These are phyloP conservation scores for Cydonia oblonga DNA, from an alignment of 331 rosid species.

Conservation along the genomic window DNA sequence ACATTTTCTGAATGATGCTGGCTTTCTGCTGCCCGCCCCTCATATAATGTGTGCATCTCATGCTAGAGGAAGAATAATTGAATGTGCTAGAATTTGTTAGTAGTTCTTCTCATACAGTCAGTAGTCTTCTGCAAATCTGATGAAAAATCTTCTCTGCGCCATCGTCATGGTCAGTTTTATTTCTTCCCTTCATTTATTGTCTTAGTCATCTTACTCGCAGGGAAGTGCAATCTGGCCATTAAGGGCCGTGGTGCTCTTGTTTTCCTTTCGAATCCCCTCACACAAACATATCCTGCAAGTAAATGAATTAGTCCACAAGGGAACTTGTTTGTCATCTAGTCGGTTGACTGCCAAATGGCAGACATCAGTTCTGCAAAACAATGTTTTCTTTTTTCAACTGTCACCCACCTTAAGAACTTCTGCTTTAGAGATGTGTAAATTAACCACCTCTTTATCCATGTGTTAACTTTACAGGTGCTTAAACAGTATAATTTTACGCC, in stretches of 20 bases:
- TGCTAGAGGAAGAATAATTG: slow-evolving; percentile 26
- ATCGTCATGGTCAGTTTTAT: background rate
- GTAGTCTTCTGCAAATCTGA: slow-evolving; percentile 19
- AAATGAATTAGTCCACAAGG: slow-evolving; percentile 12
- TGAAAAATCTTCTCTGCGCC: slow-evolving; percentile 19
- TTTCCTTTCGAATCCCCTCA: slow-evolving; percentile 73
- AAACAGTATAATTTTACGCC: background rate
- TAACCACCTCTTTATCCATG: background rate
- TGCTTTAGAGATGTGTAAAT: background rate
- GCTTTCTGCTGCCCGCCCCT: slow-evolving; percentile 9
- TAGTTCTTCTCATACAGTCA: slow-evolving; percentile 21
- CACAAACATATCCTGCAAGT: slow-evolving; percentile 82
- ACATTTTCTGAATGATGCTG: background rate
- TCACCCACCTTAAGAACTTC: background rate
- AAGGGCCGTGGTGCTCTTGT: slow-evolving; percentile 63
- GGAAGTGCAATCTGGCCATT: slow-evolving; percentile 44
- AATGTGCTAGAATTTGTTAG: slow-evolving; percentile 23
- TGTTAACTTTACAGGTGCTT: too few species aligned
- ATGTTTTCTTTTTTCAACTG: background rate
- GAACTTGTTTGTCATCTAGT: background rate
- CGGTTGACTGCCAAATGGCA: background rate
- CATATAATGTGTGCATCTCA: slow-evolving; percentile 16
- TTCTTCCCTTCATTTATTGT: slow-evolving; percentile 22
- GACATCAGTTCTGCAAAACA: background rate
- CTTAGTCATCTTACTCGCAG: slow-evolving; percentile 41